phyloP scores from a whole-genome alignment of 2,329 filamentous ascomycete species.

The Diplocarpon rosae region DNA sequence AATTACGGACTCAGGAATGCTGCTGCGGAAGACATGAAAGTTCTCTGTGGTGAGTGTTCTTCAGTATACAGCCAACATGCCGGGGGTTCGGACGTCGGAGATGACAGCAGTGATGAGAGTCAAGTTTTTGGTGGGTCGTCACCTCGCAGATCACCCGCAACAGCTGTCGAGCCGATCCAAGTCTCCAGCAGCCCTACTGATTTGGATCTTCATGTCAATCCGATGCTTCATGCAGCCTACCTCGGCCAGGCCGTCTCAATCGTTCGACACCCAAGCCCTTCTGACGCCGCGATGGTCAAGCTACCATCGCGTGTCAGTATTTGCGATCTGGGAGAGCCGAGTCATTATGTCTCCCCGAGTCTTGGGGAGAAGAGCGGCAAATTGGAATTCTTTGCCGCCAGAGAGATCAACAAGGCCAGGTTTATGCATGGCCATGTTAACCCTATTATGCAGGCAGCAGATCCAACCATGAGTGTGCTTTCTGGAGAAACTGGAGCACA shows the following conservation, averaged over 20 bases:
- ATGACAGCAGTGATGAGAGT: neutral
- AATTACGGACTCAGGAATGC: constrained; percentile 21
- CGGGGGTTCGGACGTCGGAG: neutral
- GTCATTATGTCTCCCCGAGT: constrained; percentile 9
- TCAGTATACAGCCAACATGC: neutral
- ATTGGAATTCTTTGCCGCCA: constrained; percentile 24
- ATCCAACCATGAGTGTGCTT: neutral
- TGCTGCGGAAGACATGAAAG: constrained; percentile 16
- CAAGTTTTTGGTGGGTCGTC: neutral
- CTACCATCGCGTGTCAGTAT: neutral
- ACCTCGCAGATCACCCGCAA: neutral
- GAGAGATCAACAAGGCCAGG: constrained; percentile 23
- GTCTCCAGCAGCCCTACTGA: neutral
- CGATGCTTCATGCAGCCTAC: neutral
- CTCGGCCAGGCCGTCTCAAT: neutral
- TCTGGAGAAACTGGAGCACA: neutral
- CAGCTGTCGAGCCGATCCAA: neutral
- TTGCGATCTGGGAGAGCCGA: constrained; percentile 5
- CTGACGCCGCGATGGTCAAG: constrained; percentile 31
- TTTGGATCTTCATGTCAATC: neutral
- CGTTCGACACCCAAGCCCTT: constrained; percentile 27
- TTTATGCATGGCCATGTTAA: constrained; percentile 7
- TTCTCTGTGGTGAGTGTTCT: constrained; percentile 13
- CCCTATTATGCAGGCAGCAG: neutral
- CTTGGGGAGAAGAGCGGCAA: constrained; percentile 24